Evolutionary conservation across 495 filamentous ascomycete genomes (phyloP), one percentile per base, ranked within the genome.

Genomic region (Astrocystis sublimbata): DNA sequence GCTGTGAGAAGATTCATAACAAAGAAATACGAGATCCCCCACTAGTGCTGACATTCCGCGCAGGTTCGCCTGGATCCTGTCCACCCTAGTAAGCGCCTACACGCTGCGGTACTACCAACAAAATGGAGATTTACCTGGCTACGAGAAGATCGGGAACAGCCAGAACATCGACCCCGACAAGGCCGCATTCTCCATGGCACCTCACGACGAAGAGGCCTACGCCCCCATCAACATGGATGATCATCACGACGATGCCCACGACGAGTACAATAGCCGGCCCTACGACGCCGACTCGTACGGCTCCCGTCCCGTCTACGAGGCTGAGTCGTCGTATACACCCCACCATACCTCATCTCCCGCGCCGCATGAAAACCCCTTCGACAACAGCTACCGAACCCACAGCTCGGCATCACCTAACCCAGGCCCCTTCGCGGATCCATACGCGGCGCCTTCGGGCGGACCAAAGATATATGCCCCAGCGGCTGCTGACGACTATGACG

Each of bases 41-140:
- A 31, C n/a, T n/a, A n/a, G n/a, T 31, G 30, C 60, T 65, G 47
- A 56, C 56, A 24, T 38, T 65, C 17, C 17, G 0, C 42, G 46
- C 64, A 96, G 92, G 74, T 71, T 97, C 33, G 81, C 90, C 65
- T 97, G 92, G 77, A 72, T 82, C 61, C 70, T 83, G 10, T 93
- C 93, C 4, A 84, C 85, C 50, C 85, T 80, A 57, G 81, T 96
- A 53, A 93, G 91, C 60, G 78, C 91, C 68, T 90, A 91, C 76
- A 88, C 87, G 51, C 81, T 92, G 56, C 82, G 87, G 68, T 89
- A 92, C 77, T 96, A 88, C 80, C 85, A 88, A 62, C 84, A 84
- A 58, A 87, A 92, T 64, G 90, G 91, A 61, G 83, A 83, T 42
- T 83, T 93, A 6, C 91, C 90, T n/a, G 86, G 87, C 30, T 84